phyloP scores from a whole-genome alignment of 2,329 filamentous ascomycete genomes.

The Hypomyces perniciosus region DNA sequence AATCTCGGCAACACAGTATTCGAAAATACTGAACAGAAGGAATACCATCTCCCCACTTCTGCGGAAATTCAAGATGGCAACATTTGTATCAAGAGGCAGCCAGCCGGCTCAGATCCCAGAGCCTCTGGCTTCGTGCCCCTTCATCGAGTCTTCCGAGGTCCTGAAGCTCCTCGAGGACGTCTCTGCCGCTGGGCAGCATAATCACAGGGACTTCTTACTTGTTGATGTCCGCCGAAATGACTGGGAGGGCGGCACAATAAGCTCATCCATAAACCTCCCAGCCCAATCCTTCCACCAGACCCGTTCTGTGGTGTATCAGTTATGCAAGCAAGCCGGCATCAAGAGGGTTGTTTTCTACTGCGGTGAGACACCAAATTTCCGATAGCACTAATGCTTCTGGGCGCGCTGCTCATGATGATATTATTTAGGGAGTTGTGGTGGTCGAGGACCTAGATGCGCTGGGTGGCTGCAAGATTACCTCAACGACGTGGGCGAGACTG shows the following conservation, averaged over 20 bases:
- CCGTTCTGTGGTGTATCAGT: constrained; percentile 40
- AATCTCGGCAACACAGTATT: background rate
- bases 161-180: constrained; percentile 35
- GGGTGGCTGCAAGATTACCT: constrained; percentile 54
- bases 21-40: background rate
- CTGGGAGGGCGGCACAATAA: constrained; percentile 54
- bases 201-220: constrained; percentile 35
- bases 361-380: constrained; percentile 29
- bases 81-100: background rate
- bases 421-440: constrained; percentile 41
- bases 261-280: constrained; percentile 51
- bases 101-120: constrained; percentile 26
- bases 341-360: constrained; percentile 50
- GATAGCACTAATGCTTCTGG: too few species aligned
- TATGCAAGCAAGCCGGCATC: constrained; percentile 45
- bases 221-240: constrained; percentile 50
- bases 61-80: background rate
- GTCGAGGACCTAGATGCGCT: constrained; percentile 46
- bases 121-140: constrained; percentile 32
- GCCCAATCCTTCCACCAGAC: constrained; percentile 50
- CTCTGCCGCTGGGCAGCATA: constrained; percentile 22
- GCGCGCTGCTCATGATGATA: background rate
- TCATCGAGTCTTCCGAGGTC: constrained; percentile 35
- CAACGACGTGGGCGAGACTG: constrained; percentile 36
- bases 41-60: background rate